Evolutionary conservation across 2,329 filamentous ascomycete genomes (phyloP), one percentile per base, ranked within the genome.

Genomic region (Exophiala alcalophila): DNA sequence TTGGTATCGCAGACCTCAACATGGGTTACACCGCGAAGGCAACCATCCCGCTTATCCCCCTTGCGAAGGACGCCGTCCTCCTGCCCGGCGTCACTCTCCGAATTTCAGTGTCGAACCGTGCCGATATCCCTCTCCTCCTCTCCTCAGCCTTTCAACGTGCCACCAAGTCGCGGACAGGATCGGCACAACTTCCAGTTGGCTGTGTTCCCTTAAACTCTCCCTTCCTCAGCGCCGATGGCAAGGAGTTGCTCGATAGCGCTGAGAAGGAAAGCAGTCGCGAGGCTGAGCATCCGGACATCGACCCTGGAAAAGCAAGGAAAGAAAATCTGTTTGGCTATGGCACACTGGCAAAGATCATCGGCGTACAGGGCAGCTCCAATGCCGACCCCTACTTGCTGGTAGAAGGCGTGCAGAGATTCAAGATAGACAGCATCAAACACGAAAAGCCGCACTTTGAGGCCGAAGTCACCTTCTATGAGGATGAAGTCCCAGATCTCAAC

Each of bases 371-470:
- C 19, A 77, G 81, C 42, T 80, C 81, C 32, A 80, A 81, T 8
- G 79, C 81, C 20, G 85, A 96, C 60, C 83, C 95, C 58, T 83
- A 82, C 44, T 67, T 98, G 38, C 75, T 95, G 4, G 88, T 98
- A 2, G 89, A 97, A 63, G 92, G 92, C 11, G 74, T 86, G 12
- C 76, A 83, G 51, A 78, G 92, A 27, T 82, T 96, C 51, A 78
- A 78, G 50, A 68, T 96, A 24, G 83, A 88, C 37, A 82, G 80
- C 58, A 67, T 92, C 33, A 75, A 79, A 25, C 83, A 86, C 61
- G 86, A 94, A 53, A 77, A 82, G 39, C 87, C 89, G 2, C 94
- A 86, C 61, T 89, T 95, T 55, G 89, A 95, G 67, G 90, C 81
- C 31, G 84, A 84, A 56, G 79, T 95, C 16, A 75, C 74, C 45